Conservation (phyloP, 768 basidiomycete species). For the Imleria badia region DNA sequence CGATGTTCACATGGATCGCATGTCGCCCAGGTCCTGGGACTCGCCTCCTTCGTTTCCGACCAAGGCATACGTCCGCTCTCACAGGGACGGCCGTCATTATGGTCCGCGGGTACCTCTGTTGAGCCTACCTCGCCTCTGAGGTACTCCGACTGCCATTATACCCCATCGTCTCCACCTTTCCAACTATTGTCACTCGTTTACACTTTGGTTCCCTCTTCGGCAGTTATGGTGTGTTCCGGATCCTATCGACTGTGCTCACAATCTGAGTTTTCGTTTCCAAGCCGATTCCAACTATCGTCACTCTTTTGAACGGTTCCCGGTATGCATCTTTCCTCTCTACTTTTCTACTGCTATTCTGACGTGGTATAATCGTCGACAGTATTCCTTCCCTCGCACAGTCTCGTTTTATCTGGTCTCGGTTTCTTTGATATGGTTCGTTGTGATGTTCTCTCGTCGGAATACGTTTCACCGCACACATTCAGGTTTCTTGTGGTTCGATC, state of each 20-base stretch:
- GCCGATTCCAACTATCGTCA: conserved; percentile 16
- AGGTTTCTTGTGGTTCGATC: conserved; percentile 5
- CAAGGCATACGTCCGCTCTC: conserved; percentile 1
- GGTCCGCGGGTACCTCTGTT: not conserved
- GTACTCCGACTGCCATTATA: not conserved
- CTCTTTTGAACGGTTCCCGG: conserved; percentile 8
- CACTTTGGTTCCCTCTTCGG: not conserved
- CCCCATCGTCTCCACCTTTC: not conserved
- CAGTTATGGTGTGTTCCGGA: conserved; percentile 1
- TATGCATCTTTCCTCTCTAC: not conserved
- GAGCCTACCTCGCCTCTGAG: conserved; percentile 2
- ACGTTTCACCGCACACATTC: not conserved
- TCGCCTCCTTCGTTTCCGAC: conserved; percentile 2
- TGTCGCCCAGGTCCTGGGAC: not conserved
- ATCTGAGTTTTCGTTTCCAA: not conserved
- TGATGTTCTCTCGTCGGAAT: not conserved
- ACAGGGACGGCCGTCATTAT: not conserved
- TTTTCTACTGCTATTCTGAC: not conserved
- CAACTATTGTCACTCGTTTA: conserved; percentile 22
- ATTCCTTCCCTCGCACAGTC: not conserved
- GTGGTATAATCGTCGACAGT: not conserved
- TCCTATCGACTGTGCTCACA: not conserved
- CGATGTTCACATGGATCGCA: not conserved
- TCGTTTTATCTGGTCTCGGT: not conserved
- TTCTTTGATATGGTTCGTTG: conserved; percentile 4